Evolutionary conservation across 768 basidiomycete genomes (phyloP), one percentile per base, ranked within the genome.

Genomic region (Lactarius pseudohatsudake): DNA sequence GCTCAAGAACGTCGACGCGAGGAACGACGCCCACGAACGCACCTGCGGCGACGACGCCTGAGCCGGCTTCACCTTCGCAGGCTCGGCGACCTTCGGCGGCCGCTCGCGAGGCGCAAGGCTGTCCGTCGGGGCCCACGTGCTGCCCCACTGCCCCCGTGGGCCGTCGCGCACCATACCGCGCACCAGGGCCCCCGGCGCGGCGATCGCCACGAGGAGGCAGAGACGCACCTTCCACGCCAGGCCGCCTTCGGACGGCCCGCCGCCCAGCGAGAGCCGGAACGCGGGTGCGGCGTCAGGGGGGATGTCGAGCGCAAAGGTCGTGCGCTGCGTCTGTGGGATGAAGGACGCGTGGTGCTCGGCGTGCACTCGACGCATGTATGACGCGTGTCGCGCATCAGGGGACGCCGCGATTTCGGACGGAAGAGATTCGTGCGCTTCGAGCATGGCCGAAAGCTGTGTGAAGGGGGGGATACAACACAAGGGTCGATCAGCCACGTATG

Each of bases 281-380:
- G 88, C 89, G 0, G 96, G 94, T 60, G 92, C 90, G 0, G 90
- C 93, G 64, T 97, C 96, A 1, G 90, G 86, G 0, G 96, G 96
- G 65, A 99, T 96, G 73, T 96, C 94, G 2, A 99, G 84, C 16
- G 89, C 80, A 77, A 98, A 98, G 0, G 90, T 87, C 36, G 92
- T 87, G 32, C 95, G 88, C 0, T 87, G 80, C 0, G 88, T 87
- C 55, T 89, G 85, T 3, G 85, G 76, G 6, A 89, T 85, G 72
- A 94, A 88, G 13, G 89, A 86, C 1, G 91, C 85, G 72, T 92
- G 89, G 59, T 92, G 87, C 74, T 97, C 94, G 0, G 94, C 91
- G 72, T 97, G 92, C 0, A 91, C 81, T 10, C 94, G 85, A 32
- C 86, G 81, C 69, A 91, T 78, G 69, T 88, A 80, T 40, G 65